These are phyloP conservation scores for Capsicum pubescens DNA, from an alignment of 257 asterid species.

Conservation along the genomic window DNA sequence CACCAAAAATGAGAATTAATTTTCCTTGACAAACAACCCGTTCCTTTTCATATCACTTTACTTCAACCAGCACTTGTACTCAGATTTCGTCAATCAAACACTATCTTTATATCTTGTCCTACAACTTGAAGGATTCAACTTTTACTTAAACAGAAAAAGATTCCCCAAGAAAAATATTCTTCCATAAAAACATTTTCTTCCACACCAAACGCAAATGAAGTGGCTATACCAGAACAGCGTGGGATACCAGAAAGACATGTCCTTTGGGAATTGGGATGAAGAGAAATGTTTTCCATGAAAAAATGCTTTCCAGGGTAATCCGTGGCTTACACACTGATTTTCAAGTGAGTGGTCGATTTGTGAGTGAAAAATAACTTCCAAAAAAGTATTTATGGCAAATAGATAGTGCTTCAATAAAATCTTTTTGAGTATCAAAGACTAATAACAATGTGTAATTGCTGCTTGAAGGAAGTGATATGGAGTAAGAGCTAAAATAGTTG, in stretches of 20 bases:
- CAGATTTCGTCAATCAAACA: background rate
- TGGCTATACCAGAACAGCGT: background rate
- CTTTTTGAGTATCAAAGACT: background rate
- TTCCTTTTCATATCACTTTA: background rate
- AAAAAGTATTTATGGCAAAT: background rate
- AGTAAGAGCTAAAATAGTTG: background rate
- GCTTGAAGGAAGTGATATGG: conserved; percentile 5
- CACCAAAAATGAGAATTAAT: background rate
- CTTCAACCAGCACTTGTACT: background rate
- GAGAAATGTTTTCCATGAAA: background rate
- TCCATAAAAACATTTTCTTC: background rate
- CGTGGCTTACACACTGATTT: background rate
- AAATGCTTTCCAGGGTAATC: background rate
- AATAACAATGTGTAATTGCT: background rate
- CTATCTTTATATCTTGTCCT: background rate
- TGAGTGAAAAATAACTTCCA: background rate
- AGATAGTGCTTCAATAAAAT: background rate
- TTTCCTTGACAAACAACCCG: background rate
- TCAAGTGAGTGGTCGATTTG: background rate
- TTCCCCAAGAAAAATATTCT: background rate
- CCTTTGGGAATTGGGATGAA: background rate
- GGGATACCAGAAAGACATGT: background rate
- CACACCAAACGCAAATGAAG: background rate
- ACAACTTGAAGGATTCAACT: background rate
- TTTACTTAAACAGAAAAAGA: background rate